phyloP scores from a whole-genome alignment of 768 basidiomycete species.

The Mycena indigotica region DNA sequence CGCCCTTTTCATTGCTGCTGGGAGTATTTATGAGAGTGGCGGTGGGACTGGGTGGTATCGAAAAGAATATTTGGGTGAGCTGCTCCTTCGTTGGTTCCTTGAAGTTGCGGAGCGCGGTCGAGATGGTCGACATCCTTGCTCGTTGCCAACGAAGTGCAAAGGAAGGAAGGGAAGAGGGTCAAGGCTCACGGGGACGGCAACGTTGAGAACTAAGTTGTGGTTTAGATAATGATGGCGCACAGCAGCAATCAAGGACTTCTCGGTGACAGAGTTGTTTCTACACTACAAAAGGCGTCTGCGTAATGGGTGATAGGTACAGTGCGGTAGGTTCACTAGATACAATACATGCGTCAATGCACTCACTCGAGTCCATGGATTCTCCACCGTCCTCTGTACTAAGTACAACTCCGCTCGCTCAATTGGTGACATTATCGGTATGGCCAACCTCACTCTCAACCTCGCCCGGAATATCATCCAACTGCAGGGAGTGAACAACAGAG shows the following conservation, averaged over 20 bases:
- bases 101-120: conserved; percentile 86
- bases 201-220: not conserved
- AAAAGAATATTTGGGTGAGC: conserved; percentile 83
- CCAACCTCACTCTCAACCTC: conserved; percentile 29
- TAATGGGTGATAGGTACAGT: too few species aligned
- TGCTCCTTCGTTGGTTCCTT: conserved; percentile 92
- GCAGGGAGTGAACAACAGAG: conserved; percentile 19
- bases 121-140: conserved; percentile 71
- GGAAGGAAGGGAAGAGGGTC: not conserved
- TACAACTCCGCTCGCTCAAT: not conserved
- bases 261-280: too few species aligned
- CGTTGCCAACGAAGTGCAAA: not conserved
- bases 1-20: conserved; percentile 28
- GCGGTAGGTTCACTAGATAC: too few species aligned
- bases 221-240: not conserved
- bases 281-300: too few species aligned
- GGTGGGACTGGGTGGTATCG: conserved; percentile 55
- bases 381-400: not conserved
- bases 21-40: conserved; percentile 18
- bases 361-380: not conserved
- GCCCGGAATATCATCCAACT: conserved; percentile 59
- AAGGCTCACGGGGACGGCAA: not conserved
- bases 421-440: not conserved
- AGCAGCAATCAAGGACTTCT: too few species aligned
- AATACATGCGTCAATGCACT: too few species aligned